Evolutionary conservation across 345 rosid species (phyloP), one percentile per base, ranked within the genome.

Genomic region (Camelina neglecta): DNA sequence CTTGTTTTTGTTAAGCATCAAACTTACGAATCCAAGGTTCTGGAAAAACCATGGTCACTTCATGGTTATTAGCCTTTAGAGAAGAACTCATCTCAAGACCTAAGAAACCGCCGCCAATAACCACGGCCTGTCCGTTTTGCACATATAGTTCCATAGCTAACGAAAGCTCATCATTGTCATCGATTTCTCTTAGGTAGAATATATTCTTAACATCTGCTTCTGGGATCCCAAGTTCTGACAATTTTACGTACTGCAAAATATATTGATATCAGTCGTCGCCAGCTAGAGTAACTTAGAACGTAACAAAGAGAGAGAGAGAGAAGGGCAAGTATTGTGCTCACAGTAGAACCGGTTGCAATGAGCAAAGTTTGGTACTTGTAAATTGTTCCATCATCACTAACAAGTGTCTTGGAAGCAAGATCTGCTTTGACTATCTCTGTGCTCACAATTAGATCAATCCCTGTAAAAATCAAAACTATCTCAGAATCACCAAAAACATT

Each of bases 41-140:
- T 16, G 76, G 71, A 36, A 61, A 70, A 56, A 93, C 87, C 92
- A 93, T 89, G 21, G 82, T 87, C 66, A 93, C 96, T 53, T 90
- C 86, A 15, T 84, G 11, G 39, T 90, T 75, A 70, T 87, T 90
- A 67, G 86, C 75, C 53, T 20, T 86, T 69, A 89, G 68, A 11
- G 86, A 91, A 61, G 95, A 91, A 72, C 93, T 82, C 60, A 87
- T 81, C 72, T 81, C 96, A 67, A 90, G 90, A 20, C 95, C 95
- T 41, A 86, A 87, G 84, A 84, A 89, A 54, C 98, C 98, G 65
- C 98, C 96, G 16, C 98, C 98, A 49, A 93, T 83, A 69, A 93
- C 75, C 53, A 93, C 98, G 44, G 84, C 87, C 47, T 84, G 91
- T n/a, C 97, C 91, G 7, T 82, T 85, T 89, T 49, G 62, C 4